These are phyloP conservation scores for Aphanomyces cochlioides DNA, from an alignment of 352 stramenopile species.

Conservation along the genomic window DNA sequence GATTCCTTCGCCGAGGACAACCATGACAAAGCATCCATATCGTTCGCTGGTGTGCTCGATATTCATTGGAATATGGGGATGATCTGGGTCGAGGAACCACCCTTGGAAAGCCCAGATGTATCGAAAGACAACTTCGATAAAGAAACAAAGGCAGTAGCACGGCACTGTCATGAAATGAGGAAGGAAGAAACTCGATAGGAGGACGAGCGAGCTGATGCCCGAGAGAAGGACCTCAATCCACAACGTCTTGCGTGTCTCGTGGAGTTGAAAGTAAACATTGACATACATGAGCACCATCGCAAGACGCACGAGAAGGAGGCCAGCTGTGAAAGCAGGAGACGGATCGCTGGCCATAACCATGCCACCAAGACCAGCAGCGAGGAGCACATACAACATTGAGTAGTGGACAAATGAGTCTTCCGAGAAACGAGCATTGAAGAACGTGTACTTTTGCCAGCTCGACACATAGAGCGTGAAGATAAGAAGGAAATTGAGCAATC, in stretches of 20 bases:
- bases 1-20: conserved; percentile 18
- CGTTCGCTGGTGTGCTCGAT: conserved; percentile 16
- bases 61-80: conserved; percentile 15
- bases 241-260: neutral
- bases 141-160: neutral
- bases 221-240: conserved; percentile 4
- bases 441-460: conserved; percentile 24
- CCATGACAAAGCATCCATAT: conserved; percentile 15
- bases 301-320: conserved; percentile 11
- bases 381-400: conserved; percentile 1
- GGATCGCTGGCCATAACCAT: conserved; percentile 18
- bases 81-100: conserved; percentile 12
- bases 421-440: conserved; percentile 20
- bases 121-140: conserved; percentile 10
- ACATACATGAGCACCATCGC: conserved; percentile 11
- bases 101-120: neutral
- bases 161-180: neutral
- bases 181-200: neutral
- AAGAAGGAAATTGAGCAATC: conserved; percentile 4
- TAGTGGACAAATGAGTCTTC: conserved; percentile 20
- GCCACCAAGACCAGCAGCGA: conserved; percentile 10
- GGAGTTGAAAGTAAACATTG: conserved; percentile 8
- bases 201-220: neutral
- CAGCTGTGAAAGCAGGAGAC: neutral
- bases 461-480: conserved; percentile 17